Conservation (phyloP, 1,139 yeast species). For the Hanseniaspora sp. region DNA sequence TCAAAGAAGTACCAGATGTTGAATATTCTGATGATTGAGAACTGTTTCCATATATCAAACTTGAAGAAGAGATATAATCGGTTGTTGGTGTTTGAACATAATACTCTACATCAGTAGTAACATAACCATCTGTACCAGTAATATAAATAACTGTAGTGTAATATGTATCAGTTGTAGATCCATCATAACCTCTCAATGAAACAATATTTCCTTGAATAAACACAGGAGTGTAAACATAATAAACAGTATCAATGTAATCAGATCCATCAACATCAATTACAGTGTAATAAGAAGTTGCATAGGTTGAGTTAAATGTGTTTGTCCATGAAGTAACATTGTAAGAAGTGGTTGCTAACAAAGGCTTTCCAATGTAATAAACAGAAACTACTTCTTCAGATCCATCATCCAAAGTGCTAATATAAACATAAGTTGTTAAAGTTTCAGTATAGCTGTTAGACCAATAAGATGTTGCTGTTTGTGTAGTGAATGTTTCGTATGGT, state of each 20-base stretch:
- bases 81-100: slow-evolving; percentile 11
- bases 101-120: slow-evolving; percentile 9
- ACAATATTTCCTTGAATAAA: slow-evolving; percentile 15
- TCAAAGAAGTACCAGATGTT: not conserved
- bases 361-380: slow-evolving; percentile 13
- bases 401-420: slow-evolving; percentile 4
- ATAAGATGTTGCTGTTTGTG: not conserved
- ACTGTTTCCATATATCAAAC: not conserved
- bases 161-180: slow-evolving; percentile 16
- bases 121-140: slow-evolving; percentile 16
- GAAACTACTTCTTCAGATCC: slow-evolving; percentile 6
- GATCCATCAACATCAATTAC: slow-evolving; percentile 3
- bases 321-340: slow-evolving; percentile 7
- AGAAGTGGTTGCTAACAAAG: not conserved
- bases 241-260: slow-evolving; percentile 5
- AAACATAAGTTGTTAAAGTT: slow-evolving; percentile 8
- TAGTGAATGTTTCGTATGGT: slow-evolving; percentile 10
- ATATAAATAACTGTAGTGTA: slow-evolving; percentile 16
- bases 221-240: slow-evolving; percentile 15
- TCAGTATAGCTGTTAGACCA: slow-evolving; percentile 6
- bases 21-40: not conserved
- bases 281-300: slow-evolving; percentile 9
- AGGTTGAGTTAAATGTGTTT: slow-evolving; percentile 4
- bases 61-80: not conserved
- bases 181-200: slow-evolving; percentile 16